These are phyloP conservation scores for Rubia peregrina DNA, from an alignment of 305 asterid species.

Conservation along the genomic window DNA sequence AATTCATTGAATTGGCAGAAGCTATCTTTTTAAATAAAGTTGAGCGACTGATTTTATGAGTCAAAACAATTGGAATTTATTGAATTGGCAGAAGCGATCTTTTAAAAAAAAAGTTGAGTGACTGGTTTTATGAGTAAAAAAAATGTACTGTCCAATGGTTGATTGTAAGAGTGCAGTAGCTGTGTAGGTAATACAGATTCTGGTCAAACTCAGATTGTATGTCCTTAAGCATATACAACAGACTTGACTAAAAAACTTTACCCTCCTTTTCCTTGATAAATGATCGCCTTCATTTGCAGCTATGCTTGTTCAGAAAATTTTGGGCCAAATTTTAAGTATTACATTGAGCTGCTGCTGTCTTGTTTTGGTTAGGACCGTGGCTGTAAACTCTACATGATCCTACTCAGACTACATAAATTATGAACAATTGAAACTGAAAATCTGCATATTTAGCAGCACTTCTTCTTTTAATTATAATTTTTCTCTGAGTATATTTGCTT, in stretches of 20 bases:
- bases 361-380: neutral
- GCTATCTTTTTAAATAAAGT: too few species aligned
- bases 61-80: neutral
- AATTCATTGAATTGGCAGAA: too few species aligned
- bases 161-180: neutral
- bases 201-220: neutral
- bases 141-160: neutral
- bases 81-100: neutral
- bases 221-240: neutral
- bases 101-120: neutral
- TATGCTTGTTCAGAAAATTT: neutral
- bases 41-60: too few species aligned
- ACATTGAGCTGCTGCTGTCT: neutral
- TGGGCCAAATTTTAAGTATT: neutral
- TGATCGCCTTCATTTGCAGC: neutral
- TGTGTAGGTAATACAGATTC: neutral
- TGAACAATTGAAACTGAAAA: neutral
- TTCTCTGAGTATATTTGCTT: neutral
- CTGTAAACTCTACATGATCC: neutral
- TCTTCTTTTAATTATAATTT: neutral
- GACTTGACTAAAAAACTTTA: neutral
- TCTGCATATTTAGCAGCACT: neutral
- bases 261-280: neutral
- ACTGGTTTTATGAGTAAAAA: neutral
- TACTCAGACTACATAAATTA: neutral